Percentiles rank a stretch among this genome's conserved stretches.
These are phyloP conservation scores for Patellifolia procumbens DNA, from an alignment of 179 eudicot genomes.

Conservation along the genomic window DNA sequence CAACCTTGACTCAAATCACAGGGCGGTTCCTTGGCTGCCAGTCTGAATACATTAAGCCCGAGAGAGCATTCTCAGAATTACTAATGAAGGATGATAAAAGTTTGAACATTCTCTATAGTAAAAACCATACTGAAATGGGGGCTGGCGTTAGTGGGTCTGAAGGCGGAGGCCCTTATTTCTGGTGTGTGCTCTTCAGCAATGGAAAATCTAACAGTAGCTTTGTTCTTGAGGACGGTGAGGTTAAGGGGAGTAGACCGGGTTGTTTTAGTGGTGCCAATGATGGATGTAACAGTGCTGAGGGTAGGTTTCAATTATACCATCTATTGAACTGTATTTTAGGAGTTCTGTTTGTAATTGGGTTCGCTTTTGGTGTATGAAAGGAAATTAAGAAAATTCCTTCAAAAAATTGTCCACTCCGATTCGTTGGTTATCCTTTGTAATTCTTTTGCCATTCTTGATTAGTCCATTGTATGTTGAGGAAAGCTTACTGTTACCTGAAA, in stretches of 20 bases:
- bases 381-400: neutral
- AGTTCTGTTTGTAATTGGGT: constrained; percentile 34
- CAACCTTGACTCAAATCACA: constrained; percentile 64
- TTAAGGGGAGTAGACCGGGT: constrained; percentile 68
- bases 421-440: neutral
- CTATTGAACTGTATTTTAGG: constrained; percentile 38
- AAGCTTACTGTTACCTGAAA: neutral
- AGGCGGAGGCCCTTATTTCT: constrained; percentile 80
- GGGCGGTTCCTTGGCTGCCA: constrained; percentile 92
- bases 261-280: constrained; percentile 93
- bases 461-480: constrained; percentile 15
- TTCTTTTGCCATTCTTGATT: constrained; percentile 12
- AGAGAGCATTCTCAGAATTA: constrained; percentile 61
- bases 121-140: constrained; percentile 88
- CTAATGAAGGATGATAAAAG: constrained; percentile 63
- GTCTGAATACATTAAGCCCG: constrained; percentile 57
- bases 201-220: constrained; percentile 74
- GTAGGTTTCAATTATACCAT: constrained; percentile 25
- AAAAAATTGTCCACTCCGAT: too few species aligned
- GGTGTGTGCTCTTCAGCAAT: constrained; percentile 87
- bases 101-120: constrained; percentile 64
- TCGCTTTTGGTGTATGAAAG: constrained; percentile 36
- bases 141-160: constrained; percentile 87
- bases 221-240: constrained; percentile 53
- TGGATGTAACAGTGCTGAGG: constrained; percentile 53